Base-by-base conservation (phyloP, 331 rosid species). In the Erythrophleum ivorense region DNA sequence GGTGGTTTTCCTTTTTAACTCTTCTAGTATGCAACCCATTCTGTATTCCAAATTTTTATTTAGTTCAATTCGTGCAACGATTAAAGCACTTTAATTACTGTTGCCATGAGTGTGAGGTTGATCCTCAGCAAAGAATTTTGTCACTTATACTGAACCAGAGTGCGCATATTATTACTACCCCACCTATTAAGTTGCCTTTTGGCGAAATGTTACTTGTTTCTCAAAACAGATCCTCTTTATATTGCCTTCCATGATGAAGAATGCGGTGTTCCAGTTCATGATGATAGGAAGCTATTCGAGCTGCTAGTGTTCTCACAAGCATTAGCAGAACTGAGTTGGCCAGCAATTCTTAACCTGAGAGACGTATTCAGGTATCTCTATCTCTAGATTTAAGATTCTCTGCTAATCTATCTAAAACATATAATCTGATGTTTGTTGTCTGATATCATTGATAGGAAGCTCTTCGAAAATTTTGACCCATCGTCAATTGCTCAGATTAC, bases 311-410 rank as follows among this genome's bases (percentile, higher is more conserved):
- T 86, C 69, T 95, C 99, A 48, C 96, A 88, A 76, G 97, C 99
- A 69, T 84, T 95, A 75, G 98, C 99, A 58, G 99, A 95, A 78
- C 91, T 89, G 62, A 88, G 87, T 66, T 95, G 98, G 98, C 94
- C 94, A 29, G 85, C 85, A 46, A 89, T 95, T 77, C 94, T 95
- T 68, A 79, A 81, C 78, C 87, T 83, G 84, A 88, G 97, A 84
- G 87, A 93, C 65, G 74, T 82, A 53, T 93, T 93, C 90, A 91
- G 98, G 99, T 90, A 78, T 73, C 66, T 48, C 66, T 70, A 4
- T 81, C 65, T 77, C 70, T 62, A 46, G 40, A 45, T 15, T 69
- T 45, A 69, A 41, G 55, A 18, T 52, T 65, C 33, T 9, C 62
- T 36, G 12, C 73, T 57, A 36, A 34, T 8, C 54, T 33, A 9